Evolutionary conservation across 2,329 filamentous ascomycete species (phyloP), one percentile per base, ranked within the genome.

Genomic region (Colletotrichum scovillei): DNA sequence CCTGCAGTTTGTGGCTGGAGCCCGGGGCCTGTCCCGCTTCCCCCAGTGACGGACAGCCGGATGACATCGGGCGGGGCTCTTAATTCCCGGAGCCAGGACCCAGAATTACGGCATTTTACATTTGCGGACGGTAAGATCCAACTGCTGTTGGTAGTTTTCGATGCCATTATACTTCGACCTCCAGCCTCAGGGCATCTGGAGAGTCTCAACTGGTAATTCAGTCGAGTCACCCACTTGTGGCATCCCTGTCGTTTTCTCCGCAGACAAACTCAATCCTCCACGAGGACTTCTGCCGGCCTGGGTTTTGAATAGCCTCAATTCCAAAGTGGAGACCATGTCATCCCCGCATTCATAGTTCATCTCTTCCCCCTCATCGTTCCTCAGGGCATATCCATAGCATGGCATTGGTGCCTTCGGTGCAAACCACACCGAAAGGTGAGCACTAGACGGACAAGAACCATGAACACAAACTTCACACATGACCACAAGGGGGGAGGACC

Each of bases 221-320:
- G 16, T 30, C 22, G 16, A 6, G 12, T 42, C 11, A n/a, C 3
- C 11, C 52, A 30, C 30, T 5, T 19, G 32, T 22, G 53, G 53
- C n/a, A n/a, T 65, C 32, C 22, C 38, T 56, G 63, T 52, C 26
- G 14, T 5, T n/a, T 30, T 28, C 24, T 42, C 24, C 16, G 16
- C 49, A 11, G 35, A 22, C 35, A 65, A 65, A 65, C 32, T 42
- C 24, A 57, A 65, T 57, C 19, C 24, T 46, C 6, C 12, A 53
- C n/a, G 28, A 55, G 9, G 57, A 52, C 38, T 67, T 72, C 67
- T 65, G 38, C 66, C 71, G 67, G 66, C 49, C 58, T 19, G 52
- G 26, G 30, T 35, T 32, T 64, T 74, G 49, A 67, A 71, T 74
- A 71, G 73, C 73, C 71, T 74, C 71, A 67, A 73, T 67, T 64